Conservation (phyloP, 2,329 filamentous ascomycete genomes). For the Aspergillus luchuensis region DNA sequence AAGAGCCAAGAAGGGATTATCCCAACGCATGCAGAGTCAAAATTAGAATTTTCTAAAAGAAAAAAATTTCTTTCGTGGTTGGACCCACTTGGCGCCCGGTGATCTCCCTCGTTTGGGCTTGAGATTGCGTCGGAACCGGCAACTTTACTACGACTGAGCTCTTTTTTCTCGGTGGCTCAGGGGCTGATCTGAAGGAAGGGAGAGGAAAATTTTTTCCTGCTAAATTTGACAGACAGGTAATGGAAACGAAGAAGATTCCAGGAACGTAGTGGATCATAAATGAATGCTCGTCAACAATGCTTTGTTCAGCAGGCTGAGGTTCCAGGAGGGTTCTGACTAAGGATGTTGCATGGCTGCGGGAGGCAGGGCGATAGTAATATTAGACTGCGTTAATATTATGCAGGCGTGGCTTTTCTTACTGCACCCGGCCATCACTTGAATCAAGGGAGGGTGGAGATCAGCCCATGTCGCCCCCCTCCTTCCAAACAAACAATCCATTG, state of each 20-base stretch:
- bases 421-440: neutral
- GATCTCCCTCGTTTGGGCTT: conserved; percentile 1
- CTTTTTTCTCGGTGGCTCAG: neutral
- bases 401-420: neutral
- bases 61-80: neutral
- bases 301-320: conserved; percentile 1
- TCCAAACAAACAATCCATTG: neutral
- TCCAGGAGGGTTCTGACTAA: neutral
- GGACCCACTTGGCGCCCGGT: conserved; percentile 9
- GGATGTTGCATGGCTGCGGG: neutral
- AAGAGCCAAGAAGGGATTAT: neutral
- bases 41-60: neutral
- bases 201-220: neutral
- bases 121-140: neutral
- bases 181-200: neutral
- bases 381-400: neutral
- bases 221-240: neutral
- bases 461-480: neutral
- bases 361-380: neutral
- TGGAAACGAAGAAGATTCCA: neutral
- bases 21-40: neutral
- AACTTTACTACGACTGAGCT: conserved; percentile 9
- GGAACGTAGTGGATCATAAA: neutral
- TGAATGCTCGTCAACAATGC: conserved; percentile 3
- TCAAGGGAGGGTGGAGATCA: conserved; percentile 5